Base-by-base conservation (phyloP, 2,329 filamentous ascomycete genomes). In the Plenodomus biglobosus region DNA sequence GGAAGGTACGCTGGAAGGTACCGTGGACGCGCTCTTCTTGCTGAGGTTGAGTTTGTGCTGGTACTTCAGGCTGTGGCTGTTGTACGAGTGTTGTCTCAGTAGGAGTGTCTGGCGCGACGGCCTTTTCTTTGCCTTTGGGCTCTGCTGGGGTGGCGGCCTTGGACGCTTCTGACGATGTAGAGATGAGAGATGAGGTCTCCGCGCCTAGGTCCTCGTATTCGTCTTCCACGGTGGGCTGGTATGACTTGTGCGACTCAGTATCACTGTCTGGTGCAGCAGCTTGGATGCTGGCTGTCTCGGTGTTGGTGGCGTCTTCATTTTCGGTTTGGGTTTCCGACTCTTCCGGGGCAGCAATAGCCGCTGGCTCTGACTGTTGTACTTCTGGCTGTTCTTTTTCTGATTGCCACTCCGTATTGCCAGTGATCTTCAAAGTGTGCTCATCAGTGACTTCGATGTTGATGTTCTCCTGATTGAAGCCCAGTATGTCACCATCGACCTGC, bases 1-100 rank as follows among this genome's bases (percentile, higher is more conserved):
- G 81, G 75, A 89, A 89, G 50, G 78, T 82, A 55, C 86, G 81
- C 40, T 81, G 78, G 74, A 89, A 90, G 57, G 85, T 79, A 67
- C 86, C 86, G 48, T 85, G 74, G 51, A 78, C 80, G 59, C 85
- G 83, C 27, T 59, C 42, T 8, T 65, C 48, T 3, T 42, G 19
- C 27, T 52, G 8, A 15, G 27, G 46, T 41, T 56, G 22, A 8
- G 52, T 46, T 19, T 54, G 49, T 35, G 44, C 51, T 11, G 56
- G 50, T 11, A 27, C 50, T 38, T 66, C 55, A 8, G 52, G 27
- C 30, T 66, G 53, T 18, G 52, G 50, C 20, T 67, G 55, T 15
- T 53, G 46, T 27, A 58, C 48, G 10, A 61, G 46, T 42, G 55
- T 50, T 1, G 56, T 55, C 27, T 64, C 50, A 8, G 52, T 51